Base-by-base conservation (phyloP, 805 yeast genomes). In the Sugiyamaella americana region DNA sequence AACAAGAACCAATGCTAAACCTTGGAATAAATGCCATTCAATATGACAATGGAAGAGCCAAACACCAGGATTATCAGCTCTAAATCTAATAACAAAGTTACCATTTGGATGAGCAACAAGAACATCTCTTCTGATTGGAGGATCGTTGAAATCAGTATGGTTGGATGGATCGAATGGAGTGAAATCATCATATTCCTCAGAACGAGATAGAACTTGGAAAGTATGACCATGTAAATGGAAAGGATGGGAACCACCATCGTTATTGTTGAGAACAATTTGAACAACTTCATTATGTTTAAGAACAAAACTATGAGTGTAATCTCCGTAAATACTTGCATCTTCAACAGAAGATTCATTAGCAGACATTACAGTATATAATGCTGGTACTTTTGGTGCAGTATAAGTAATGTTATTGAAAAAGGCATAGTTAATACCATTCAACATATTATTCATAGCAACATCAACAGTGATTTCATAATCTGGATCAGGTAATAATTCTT, bases 21-120 rank as follows among this genome's bases (percentile, higher is more conserved):
- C 98, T 72, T 93, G 98, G 60, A 81, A 76, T 73, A 91, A 76
- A 71, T 93, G 98, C 98, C 98, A 91, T 66, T 93, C 98, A 60
- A 93, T 84, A 63, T 87, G 96, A 66, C 97, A 88, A 63, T 88
- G 97, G 80, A 88, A 84, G 51, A 84, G 78, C 96, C 96, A 89
- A 21, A 87, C 81, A 48, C 97, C 97, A 2, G 96, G 96, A 58
- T 89, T 88, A 58, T 84, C 79, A 10, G 96, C 87, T 56, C 69
- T 74, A 64, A 87, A 87, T 54, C 96, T 71, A 26, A 66, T 40
- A 80, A 59, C 54, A 3, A 46, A 34, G 37, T 47, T 37, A 4
- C 55, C 55, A 23, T 32, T 42, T 19, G 44, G 48, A 6, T 52
- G 16, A 82, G 46, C 44, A 3, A 43, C 50, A 6, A 87, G 89